Percentiles rank a stretch among this genome's conserved stretches.
phyloP scores from a whole-genome alignment of 208 protist genomes.

The Trypanosoma avium region DNA sequence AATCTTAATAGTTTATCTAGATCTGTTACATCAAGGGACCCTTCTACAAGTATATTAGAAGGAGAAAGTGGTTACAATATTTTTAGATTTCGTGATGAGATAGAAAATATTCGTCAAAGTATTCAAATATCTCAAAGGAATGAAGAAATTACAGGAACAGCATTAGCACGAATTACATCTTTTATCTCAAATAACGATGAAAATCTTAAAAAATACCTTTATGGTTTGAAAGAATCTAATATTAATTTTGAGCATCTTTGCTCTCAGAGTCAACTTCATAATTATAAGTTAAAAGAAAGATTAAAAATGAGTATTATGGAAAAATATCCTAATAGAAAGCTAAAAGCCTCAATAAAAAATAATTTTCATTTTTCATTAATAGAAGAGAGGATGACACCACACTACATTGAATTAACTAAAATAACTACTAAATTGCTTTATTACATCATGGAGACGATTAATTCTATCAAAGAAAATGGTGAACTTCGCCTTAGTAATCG shows the following conservation, averaged over 20 bases:
- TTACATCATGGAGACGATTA: slow-evolving; percentile 2
- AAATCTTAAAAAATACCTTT: neutral
- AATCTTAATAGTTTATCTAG: neutral
- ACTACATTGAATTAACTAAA: slow-evolving; percentile 8
- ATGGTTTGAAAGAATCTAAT: slow-evolving; percentile 1
- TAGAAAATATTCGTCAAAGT: slow-evolving; percentile 6
- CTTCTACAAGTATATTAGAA: neutral
- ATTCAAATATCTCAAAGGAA: slow-evolving; percentile 10
- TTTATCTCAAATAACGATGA: slow-evolving; percentile 22
- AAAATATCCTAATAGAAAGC: neutral
- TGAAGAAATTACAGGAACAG: slow-evolving; percentile 15
- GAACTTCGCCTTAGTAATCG: slow-evolving; percentile 13
- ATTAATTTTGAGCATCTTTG: neutral
- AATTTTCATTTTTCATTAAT: neutral
- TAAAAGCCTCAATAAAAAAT: neutral
- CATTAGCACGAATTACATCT: slow-evolving; percentile 13
- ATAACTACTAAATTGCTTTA: neutral
- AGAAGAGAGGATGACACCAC: slow-evolving; percentile 20
- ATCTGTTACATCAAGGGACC: neutral
- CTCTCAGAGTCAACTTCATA: slow-evolving; percentile 13
- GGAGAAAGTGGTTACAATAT: neutral
- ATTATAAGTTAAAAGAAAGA: slow-evolving; percentile 9
- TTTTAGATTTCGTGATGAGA: slow-evolving; percentile 1
- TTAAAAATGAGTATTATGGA: slow-evolving; percentile 3
- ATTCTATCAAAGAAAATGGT: slow-evolving; percentile 5